These are phyloP conservation scores for Suillus paluster DNA, from an alignment of 768 basidiomycete genomes.

Conservation along the genomic window DNA sequence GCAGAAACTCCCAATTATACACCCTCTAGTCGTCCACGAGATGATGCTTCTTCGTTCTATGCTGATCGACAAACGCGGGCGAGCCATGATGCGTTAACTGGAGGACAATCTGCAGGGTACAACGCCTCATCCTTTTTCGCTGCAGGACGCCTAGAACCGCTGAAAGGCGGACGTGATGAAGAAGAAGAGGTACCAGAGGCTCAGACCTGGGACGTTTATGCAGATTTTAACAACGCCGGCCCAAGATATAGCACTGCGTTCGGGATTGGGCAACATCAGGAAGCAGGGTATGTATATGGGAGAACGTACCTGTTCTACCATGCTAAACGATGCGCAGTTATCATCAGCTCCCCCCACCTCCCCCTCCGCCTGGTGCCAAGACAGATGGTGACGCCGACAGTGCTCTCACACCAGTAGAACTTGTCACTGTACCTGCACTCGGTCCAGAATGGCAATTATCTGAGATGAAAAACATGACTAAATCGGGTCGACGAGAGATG, in stretches of 20 bases:
- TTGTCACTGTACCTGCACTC: constrained; percentile 90
- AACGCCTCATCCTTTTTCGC: constrained; percentile 71
- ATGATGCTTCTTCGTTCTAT: constrained; percentile 77
- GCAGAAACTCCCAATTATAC: constrained; percentile 40
- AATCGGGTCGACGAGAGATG: constrained; percentile 66
- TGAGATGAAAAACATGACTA: constrained; percentile 80
- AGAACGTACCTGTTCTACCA: neutral
- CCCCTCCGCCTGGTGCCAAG: constrained; percentile 31
- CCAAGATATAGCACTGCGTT: constrained; percentile 76
- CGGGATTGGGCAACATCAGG: constrained; percentile 42
- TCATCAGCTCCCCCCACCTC: constrained; percentile 44
- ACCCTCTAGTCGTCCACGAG: constrained; percentile 46
- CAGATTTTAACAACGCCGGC: constrained; percentile 88
- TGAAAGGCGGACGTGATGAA: constrained; percentile 80
- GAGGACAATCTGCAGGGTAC: constrained; percentile 66
- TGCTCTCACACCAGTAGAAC: constrained; percentile 64
- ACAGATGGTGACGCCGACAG: constrained; percentile 42
- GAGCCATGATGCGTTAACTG: constrained; percentile 53
- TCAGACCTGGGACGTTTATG: constrained; percentile 78
- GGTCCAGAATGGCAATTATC: constrained; percentile 88
- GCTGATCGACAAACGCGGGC: constrained; percentile 40
- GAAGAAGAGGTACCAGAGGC: constrained; percentile 50
- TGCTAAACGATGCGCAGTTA: constrained; percentile 38
- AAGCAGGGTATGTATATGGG: constrained; percentile 48
- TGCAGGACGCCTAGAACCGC: constrained; percentile 72